Conservation (phyloP, 2,329 filamentous ascomycete genomes). For the Tolypocladium tundrense region DNA sequence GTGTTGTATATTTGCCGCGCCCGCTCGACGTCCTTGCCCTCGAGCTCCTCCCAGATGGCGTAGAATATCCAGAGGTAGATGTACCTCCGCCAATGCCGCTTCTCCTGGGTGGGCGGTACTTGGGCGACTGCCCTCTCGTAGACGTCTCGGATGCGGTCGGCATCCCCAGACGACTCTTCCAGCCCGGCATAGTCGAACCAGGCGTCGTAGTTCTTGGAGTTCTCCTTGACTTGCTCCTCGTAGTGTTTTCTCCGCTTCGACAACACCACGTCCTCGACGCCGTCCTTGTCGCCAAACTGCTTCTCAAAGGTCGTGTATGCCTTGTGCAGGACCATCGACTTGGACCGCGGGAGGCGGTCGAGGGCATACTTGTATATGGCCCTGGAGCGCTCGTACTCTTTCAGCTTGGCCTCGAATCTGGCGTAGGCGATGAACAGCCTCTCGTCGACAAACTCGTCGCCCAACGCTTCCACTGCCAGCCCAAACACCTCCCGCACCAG, state of each 20-base stretch:
- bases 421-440: conserved; percentile 91
- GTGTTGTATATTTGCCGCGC: conserved; percentile 86
- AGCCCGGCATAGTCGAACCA: conserved; percentile 95
- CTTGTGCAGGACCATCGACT: conserved; percentile 76
- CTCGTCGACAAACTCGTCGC: conserved; percentile 94
- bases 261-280: conserved; percentile 91
- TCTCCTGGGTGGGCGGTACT: conserved; percentile 88
- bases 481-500: conserved; percentile 88
- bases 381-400: conserved; percentile 86
- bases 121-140: conserved; percentile 96
- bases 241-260: conserved; percentile 89
- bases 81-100: conserved; percentile 93
- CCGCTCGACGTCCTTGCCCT: conserved; percentile 66
- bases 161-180: conserved; percentile 76
- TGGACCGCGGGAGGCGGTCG: conserved; percentile 81
- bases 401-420: conserved; percentile 87
- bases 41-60: conserved; percentile 87
- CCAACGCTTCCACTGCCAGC: conserved; percentile 74
- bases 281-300: conserved; percentile 87
- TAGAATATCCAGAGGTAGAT: conserved; percentile 99
- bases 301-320: conserved; percentile 97
- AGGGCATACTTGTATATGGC: conserved; percentile 97
- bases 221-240: conserved; percentile 88
- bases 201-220: conserved; percentile 89
- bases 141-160: conserved; percentile 76